phyloP scores from a whole-genome alignment of 2,329 filamentous ascomycete genomes.

The Claviceps sorghi region DNA sequence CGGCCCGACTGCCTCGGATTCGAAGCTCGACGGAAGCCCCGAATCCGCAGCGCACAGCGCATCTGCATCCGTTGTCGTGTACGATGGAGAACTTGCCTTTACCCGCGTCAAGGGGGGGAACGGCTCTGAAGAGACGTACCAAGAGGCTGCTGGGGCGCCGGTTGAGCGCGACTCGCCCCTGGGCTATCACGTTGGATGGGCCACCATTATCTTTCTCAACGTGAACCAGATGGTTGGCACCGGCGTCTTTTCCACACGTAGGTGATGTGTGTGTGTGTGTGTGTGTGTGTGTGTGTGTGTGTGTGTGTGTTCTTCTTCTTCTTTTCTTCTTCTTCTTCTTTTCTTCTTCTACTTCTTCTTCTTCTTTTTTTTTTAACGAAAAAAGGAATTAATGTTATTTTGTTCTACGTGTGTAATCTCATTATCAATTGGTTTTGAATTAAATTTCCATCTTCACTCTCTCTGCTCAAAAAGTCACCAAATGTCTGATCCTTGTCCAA shows the following conservation, averaged over 20 bases:
- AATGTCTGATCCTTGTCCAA: not conserved
- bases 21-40: not conserved
- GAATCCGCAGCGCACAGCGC: not conserved
- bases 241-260: conserved; percentile 50
- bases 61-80: conserved; percentile 8
- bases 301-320: not conserved
- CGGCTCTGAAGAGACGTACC: conserved; percentile 34
- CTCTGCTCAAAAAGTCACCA: too few species aligned
- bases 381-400: not conserved
- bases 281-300: not conserved
- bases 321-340: not conserved
- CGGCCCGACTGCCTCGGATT: not conserved
- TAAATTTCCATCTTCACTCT: too few species aligned
- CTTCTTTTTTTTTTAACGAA: too few species aligned
- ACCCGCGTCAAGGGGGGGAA: conserved; percentile 32
- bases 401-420: too few species aligned
- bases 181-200: conserved; percentile 40
- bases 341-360: conserved; percentile 5
- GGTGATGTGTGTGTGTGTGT: conserved; percentile 11
- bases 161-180: conserved; percentile 44
- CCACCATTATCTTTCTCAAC: conserved; percentile 46
- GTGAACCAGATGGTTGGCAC: conserved; percentile 50
- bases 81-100: conserved; percentile 26
- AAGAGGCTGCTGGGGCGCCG: conserved; percentile 47
- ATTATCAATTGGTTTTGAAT: too few species aligned